Base-by-base conservation (phyloP, 2,329 filamentous ascomycete genomes). In the Didymella pinodella region DNA sequence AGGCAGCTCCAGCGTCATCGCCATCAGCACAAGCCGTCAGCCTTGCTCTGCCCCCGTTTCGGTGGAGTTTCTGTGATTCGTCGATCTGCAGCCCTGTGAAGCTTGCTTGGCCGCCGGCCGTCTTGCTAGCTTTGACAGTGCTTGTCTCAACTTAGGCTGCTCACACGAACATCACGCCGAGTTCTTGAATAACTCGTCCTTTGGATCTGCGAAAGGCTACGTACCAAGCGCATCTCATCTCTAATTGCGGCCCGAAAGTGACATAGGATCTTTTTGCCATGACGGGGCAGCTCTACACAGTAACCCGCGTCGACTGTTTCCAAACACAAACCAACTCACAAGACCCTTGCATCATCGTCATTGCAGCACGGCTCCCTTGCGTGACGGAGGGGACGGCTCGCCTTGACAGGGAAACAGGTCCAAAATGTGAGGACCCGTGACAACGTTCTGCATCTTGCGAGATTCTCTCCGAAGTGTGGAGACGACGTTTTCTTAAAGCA, bases 391-490 rank as follows among this genome's bases (percentile, higher is more conserved):
- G 32, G 7, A n/a, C 20, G 20, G 28, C 20, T 25, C n/a, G 8
- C 14, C n/a, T 43, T 25, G 28, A 22, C 14, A 28, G 7, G 14
- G 10, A 43, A 11, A 18, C 26, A 31, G 40, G 29, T 41, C 28
- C 34, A n/a, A 18, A 7, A 34, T 14, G 18, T 47, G 32, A 41
- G 32, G 18, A 25, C n/a, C 22, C 18, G 10, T 4, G 20, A 51
- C 32, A 16, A 18, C 32, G 8, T 36, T 20, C 5, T 32, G 20
- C 20, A 53, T 28, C 26, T 31, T 12, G 41, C 56, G 56, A 59
- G 50, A 59, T 59, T 54, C 56, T 47, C 34, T 36, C 56, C 56
- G 50, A 59, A 43, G 7, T 16, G 46, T 50, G 56, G 56, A 54
- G 46, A 34, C 43, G 25, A 29, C 18, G 16, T n/a, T 1, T 20